Conservation (phyloP, 345 rosid species). For the Rhizophora apiculata region DNA sequence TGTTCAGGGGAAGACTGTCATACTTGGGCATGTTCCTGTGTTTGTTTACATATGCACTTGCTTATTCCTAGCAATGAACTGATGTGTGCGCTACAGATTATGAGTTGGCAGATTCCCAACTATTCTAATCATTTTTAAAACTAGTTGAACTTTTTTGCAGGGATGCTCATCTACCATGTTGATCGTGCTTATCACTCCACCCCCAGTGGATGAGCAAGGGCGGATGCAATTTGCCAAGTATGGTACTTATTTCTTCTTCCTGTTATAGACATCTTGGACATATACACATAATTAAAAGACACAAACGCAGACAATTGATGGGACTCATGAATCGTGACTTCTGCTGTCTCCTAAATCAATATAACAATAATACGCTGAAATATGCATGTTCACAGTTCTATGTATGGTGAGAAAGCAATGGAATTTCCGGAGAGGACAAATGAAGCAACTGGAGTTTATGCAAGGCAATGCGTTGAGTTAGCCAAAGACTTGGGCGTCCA, state of each 20-base stretch:
- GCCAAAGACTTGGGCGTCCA: conserved; percentile 57
- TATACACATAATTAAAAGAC: background rate
- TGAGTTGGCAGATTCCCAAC: background rate
- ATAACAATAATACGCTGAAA: background rate
- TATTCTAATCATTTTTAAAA: background rate
- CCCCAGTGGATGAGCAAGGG: conserved; percentile 74
- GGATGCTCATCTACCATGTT: conserved; percentile 64
- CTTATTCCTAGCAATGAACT: background rate
- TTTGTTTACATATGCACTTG: no score
- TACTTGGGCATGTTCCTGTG: no score
- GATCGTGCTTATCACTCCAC: conserved; percentile 78
- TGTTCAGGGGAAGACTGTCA: no score
- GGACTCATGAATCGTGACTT: no score
- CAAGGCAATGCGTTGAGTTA: conserved; percentile 59
- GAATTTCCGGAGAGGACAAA: conserved; percentile 72
- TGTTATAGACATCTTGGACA: background rate
- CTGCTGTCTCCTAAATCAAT: background rate
- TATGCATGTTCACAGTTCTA: conserved; percentile 42
- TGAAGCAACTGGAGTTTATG: conserved; percentile 68
- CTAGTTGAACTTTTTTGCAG: conserved; percentile 34
- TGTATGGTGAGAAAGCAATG: conserved; percentile 71
- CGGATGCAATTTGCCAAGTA: conserved; percentile 64
- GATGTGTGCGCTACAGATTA: no score
- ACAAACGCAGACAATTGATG: background rate
- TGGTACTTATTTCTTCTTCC: background rate